Base-by-base conservation (phyloP, 2,329 filamentous ascomycete genomes). In the Xylariaceae sp. region DNA sequence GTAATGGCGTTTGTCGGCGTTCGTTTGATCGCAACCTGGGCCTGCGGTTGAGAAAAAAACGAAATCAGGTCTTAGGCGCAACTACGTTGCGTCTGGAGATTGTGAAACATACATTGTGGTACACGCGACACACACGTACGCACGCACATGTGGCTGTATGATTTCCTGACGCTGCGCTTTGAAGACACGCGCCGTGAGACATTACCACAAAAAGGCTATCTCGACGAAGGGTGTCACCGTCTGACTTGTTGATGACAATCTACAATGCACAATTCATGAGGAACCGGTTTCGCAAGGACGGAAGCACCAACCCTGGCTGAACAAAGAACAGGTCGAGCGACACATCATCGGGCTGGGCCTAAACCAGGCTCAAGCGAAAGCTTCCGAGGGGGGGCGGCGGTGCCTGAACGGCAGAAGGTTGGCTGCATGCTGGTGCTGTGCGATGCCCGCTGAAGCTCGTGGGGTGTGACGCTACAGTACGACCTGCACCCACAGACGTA, bases 341-440 rank as follows among this genome's bases (percentile, higher is more conserved):
- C 24, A 39, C 31, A n/a, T n/a, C 47, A 36, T 52, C 49, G 37
- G 46, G 48, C 44, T 34, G 34, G 29, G 23, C 34, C 44, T 34
- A 41, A 56, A 44, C 50, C 39, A 56, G 56, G 56, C 49, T 45
- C 44, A 19, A 51, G 31, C 31, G 36, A 49, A 49, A 54, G 39
- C 53, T 62, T 62, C 60, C 63, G 65, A 64, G 29, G 31, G 44
- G 46, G 36, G 44, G 52, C 50, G 62, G 58, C 53, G 60, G 60
- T 60, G 65, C 65, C 60, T 64, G 57, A 58, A 62, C 53, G 52
- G 56, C 53, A 62, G 55, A 60, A 62, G 57, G 53, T 51, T 48
- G 49, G 58, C 60, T 58, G 55, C 58, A 61, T 59, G 28, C 36
- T 53, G 45, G 41, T 34, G 53, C 44, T 53, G 61, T 60, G 24